Conservation (phyloP, 495 filamentous ascomycete genomes). For the Neurospora sp. region DNA sequence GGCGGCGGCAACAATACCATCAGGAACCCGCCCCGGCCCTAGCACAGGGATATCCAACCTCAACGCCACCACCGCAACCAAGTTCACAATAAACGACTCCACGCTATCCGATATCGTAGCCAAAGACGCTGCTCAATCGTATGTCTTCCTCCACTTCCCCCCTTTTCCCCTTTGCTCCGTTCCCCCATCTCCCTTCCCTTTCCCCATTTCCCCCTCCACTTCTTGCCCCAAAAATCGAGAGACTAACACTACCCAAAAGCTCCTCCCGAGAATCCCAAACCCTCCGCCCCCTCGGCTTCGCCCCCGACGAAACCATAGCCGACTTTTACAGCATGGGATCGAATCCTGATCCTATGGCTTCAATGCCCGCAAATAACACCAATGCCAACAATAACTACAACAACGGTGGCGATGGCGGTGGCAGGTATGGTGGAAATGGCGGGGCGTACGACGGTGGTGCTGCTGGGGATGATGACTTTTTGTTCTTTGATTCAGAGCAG, state of each 20-base stretch:
- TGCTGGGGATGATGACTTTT: neutral
- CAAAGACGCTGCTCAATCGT: slow-evolving; percentile 25
- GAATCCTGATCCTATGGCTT: slow-evolving; percentile 14
- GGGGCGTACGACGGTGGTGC: neutral
- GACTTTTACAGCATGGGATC: slow-evolving; percentile 29
- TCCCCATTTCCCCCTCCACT: too few species aligned
- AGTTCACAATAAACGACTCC: slow-evolving; percentile 1
- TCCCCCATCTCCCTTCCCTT: too few species aligned
- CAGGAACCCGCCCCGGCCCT: neutral
- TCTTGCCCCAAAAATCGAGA: neutral
- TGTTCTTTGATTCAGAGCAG: slow-evolving; percentile 20
- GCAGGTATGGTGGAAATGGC: neutral
- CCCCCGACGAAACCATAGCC: slow-evolving; percentile 26
- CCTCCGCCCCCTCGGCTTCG: slow-evolving; percentile 25
- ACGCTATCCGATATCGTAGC: slow-evolving; percentile 26
- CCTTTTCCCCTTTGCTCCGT: neutral
- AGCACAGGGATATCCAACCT: neutral
- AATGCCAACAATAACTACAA: too few species aligned
- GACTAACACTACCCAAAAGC: too few species aligned
- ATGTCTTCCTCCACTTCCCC: neutral
- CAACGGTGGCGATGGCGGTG: neutral
- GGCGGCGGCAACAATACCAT: too few species aligned
- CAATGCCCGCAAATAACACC: neutral
- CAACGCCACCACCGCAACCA: neutral
- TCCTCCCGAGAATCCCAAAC: slow-evolving; percentile 22